Conservation (phyloP, 1,284 basidiomycete species). For the Naganishia sp. region DNA sequence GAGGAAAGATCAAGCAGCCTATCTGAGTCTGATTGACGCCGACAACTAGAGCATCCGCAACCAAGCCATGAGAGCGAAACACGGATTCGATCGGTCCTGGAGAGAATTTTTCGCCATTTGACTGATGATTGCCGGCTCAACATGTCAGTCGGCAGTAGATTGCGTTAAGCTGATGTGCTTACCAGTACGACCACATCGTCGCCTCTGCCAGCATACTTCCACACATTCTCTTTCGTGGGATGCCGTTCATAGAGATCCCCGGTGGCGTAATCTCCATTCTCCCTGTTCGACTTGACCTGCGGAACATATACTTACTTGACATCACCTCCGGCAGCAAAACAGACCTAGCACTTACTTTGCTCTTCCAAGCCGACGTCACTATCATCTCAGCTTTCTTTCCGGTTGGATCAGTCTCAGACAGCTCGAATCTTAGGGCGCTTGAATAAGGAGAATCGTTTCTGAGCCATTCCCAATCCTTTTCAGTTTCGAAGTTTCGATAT, state of each 20-base stretch:
- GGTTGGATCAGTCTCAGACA: constrained; percentile 32
- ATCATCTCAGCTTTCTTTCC: constrained; percentile 47
- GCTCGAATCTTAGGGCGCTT: constrained; percentile 41
- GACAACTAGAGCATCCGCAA: constrained; percentile 52
- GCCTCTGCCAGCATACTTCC: constrained; percentile 51
- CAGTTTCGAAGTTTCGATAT: constrained; percentile 49
- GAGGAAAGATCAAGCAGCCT: constrained; percentile 49
- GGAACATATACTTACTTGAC: neutral
- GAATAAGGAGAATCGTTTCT: constrained; percentile 46
- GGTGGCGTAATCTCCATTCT: constrained; percentile 52
- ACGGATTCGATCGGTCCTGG: constrained; percentile 46
- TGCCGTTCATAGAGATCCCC: constrained; percentile 53
- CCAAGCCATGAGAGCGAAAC: constrained; percentile 37
- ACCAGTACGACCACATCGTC: constrained; percentile 55
- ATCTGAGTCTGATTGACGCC: constrained; percentile 49
- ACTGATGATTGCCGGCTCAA: constrained; percentile 30
- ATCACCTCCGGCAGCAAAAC: no score
- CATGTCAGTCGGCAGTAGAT: no score
- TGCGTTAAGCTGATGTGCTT: constrained; percentile 19
- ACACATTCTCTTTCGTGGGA: constrained; percentile 45
- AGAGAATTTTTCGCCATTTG: constrained; percentile 49
- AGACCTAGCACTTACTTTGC: constrained; percentile 37
- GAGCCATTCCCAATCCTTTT: constrained; percentile 54
- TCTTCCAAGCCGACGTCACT: constrained; percentile 47
- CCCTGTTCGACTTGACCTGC: constrained; percentile 48